Percentiles rank a stretch among this genome's conserved stretches.
Conservation (phyloP, 2,329 filamentous ascomycete genomes). For the Graphium sp. region DNA sequence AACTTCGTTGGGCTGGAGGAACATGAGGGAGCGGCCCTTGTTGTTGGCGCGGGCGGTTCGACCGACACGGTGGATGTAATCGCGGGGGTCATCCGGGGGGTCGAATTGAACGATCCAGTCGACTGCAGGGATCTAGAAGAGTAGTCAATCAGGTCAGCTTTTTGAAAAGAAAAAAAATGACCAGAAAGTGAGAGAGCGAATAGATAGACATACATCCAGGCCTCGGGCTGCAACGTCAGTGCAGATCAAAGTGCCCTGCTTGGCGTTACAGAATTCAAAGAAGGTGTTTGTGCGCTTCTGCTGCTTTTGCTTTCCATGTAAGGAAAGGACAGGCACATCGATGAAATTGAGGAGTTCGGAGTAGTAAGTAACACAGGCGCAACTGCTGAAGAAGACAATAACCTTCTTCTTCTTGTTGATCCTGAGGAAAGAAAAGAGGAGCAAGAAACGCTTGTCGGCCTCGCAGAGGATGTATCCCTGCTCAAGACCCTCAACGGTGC, state of each 20-base stretch:
- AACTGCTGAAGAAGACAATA: constrained; percentile 90
- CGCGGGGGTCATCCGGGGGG: constrained; percentile 74
- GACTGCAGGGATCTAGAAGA: constrained; percentile 61
- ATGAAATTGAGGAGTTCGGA: constrained; percentile 95
- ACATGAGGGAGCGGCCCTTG: constrained; percentile 81
- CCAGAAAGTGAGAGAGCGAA: too few relatives aligned
- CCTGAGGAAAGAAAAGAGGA: constrained; percentile 90
- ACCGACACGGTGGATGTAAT: constrained; percentile 93
- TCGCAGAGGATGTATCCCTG: constrained; percentile 94
- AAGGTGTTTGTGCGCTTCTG: constrained; percentile 98
- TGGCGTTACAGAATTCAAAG: constrained; percentile 74
- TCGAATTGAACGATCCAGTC: constrained; percentile 97
- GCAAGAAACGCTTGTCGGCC: constrained; percentile 79
- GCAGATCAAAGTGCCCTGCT: constrained; percentile 77
- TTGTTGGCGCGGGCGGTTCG: constrained; percentile 73
- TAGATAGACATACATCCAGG: constrained; percentile 60
- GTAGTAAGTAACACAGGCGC: constrained; percentile 91
- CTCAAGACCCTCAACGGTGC: constrained; percentile 83
- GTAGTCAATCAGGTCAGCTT: background rate
- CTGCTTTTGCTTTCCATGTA: constrained; percentile 95
- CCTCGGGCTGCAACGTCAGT: constrained; percentile 93
- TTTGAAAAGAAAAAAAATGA: background rate
- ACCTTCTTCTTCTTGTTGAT: constrained; percentile 83
- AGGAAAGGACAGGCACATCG: constrained; percentile 71
- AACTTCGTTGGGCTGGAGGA: constrained; percentile 81